These are phyloP conservation scores for Clitocybe nebularis DNA, from an alignment of 1,284 basidiomycete genomes.

Conservation along the genomic window DNA sequence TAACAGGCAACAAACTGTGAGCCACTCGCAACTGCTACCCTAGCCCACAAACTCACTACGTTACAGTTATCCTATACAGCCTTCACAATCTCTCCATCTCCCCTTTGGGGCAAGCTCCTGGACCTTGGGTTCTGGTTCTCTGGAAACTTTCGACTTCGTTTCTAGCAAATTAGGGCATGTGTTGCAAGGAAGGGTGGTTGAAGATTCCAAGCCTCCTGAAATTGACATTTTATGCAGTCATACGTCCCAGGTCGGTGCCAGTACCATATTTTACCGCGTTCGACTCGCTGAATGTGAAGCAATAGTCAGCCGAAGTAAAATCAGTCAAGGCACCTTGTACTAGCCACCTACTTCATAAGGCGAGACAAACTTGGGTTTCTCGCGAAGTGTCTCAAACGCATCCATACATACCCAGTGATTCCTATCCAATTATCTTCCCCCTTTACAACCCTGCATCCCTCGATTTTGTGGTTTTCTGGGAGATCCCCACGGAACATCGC, in stretches of 20 bases:
- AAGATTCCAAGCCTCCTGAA: constrained; percentile 47
- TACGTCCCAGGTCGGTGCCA: constrained; percentile 40
- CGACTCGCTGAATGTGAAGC: no score
- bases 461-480: constrained; percentile 76
- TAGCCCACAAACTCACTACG: constrained; percentile 8
- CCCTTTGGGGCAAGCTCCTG: constrained; percentile 40
- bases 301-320: background rate
- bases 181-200: constrained; percentile 44
- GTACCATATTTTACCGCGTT: no score
- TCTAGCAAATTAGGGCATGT: constrained; percentile 46
- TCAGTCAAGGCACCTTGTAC: constrained; percentile 28
- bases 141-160: constrained; percentile 49
- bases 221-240: constrained; percentile 52
- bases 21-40: constrained; percentile 23
- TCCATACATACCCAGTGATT: constrained; percentile 56
- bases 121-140: constrained; percentile 32
- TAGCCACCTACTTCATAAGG: constrained; percentile 45
- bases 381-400: constrained; percentile 42
- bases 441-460: constrained; percentile 71
- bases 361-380: constrained; percentile 40
- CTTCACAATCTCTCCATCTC: constrained; percentile 48
- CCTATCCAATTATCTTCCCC: constrained; percentile 67
- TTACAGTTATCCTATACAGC: constrained; percentile 40
- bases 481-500: constrained; percentile 51
- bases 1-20: constrained; percentile 37